A percentile compares a stretch with the other conserved stretches of the same genome.
Conservation (phyloP, 2,329 filamentous ascomycete species). For the Neonectria neomacrospora region DNA sequence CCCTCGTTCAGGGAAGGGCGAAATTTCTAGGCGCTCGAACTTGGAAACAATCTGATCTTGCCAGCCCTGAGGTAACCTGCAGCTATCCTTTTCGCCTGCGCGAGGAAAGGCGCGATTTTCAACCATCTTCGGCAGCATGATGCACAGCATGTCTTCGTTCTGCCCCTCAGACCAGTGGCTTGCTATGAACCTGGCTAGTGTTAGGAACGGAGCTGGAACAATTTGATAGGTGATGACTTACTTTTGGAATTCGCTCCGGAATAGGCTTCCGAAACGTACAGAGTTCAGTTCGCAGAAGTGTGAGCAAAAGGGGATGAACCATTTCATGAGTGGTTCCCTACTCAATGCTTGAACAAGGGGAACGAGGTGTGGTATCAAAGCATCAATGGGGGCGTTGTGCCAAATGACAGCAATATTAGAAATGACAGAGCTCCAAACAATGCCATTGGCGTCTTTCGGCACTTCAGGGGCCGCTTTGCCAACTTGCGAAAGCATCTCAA, state of each 20-base stretch:
- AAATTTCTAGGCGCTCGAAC: constrained; percentile 73
- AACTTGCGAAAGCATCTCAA: constrained; percentile 62
- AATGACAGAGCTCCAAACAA: constrained; percentile 69
- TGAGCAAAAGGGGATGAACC: constrained; percentile 88
- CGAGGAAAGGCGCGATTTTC: constrained; percentile 65
- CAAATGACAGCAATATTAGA: constrained; percentile 73
- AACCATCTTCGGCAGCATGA: constrained; percentile 74
- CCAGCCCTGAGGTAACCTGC: constrained; percentile 73
- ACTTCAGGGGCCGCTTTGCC: constrained; percentile 53
- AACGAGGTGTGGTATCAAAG: constrained; percentile 76
- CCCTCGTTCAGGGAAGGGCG: constrained; percentile 72
- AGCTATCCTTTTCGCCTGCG: constrained; percentile 62
- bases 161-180: constrained; percentile 75
- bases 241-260: constrained; percentile 84
- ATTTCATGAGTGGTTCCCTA: constrained; percentile 71
- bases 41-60: constrained; percentile 77
- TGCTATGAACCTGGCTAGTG: constrained; percentile 72
- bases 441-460: constrained; percentile 50
- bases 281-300: constrained; percentile 79
- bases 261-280: constrained; percentile 80
- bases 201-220: constrained; percentile 31
- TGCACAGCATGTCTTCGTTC: constrained; percentile 75
- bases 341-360: constrained; percentile 73
- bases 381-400: constrained; percentile 81
- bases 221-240: constrained; percentile 52